Conservation (phyloP, 2,329 filamentous ascomycete species). For the Penicillium sumatraense region DNA sequence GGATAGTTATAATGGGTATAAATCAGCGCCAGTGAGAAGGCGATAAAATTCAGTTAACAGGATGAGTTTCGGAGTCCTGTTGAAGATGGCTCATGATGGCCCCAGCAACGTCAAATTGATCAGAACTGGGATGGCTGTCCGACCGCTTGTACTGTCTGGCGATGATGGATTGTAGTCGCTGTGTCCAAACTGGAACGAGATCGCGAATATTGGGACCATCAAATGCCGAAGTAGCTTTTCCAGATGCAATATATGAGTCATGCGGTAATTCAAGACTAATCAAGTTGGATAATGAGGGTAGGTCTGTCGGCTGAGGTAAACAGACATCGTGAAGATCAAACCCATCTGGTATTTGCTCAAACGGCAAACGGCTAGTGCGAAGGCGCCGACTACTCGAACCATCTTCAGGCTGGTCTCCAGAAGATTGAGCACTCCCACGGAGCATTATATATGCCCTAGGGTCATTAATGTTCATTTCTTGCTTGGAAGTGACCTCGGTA, state of each 20-base stretch:
- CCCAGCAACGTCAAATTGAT: conserved; percentile 10
- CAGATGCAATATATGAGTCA: conserved; percentile 6
- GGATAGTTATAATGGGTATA: neutral
- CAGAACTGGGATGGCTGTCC: neutral
- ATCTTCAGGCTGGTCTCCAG: neutral
- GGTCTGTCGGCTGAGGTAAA: conserved; percentile 1
- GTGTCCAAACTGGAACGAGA: conserved; percentile 15
- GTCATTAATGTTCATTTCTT: conserved; percentile 11
- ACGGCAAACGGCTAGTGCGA: conserved; percentile 16
- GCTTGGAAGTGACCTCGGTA: conserved; percentile 3
- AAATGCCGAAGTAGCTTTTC: conserved; percentile 1
- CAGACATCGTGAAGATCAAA: conserved; percentile 13
- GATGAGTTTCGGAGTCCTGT: neutral
- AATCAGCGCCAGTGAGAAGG: neutral
- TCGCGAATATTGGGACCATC: neutral
- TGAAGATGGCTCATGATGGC: conserved; percentile 11
- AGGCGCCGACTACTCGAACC: neutral
- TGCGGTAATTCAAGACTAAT: neutral
- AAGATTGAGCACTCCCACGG: neutral
- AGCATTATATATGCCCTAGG: conserved; percentile 24
- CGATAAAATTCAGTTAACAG: neutral
- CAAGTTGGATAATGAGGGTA: neutral
- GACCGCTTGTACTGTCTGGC: conserved; percentile 9
- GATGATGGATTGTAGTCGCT: conserved; percentile 14
- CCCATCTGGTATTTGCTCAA: conserved; percentile 26